These are phyloP conservation scores for Chrysoporthe cubensis DNA, from an alignment of 2,329 filamentous ascomycete genomes.

Conservation along the genomic window DNA sequence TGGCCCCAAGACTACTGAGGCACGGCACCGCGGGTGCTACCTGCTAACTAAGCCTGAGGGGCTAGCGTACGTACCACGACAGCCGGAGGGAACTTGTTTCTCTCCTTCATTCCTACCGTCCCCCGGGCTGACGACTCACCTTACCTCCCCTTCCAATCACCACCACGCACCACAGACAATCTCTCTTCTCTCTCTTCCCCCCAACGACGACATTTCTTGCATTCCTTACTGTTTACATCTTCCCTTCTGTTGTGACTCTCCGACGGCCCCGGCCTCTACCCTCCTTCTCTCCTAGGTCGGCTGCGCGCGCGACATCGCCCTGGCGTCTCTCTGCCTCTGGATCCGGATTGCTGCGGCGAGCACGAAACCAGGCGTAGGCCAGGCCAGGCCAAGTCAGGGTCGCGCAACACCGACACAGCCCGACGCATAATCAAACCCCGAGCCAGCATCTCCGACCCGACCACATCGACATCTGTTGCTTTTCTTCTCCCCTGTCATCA, in stretches of 20 bases:
- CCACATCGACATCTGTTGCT: not conserved
- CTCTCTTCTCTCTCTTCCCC: slow-evolving; percentile 7
- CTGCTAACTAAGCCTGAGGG: not conserved
- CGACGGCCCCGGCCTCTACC: not conserved
- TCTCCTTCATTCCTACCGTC: slow-evolving; percentile 11
- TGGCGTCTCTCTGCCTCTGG: not conserved
- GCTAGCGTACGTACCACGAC: not conserved
- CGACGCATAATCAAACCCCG: not conserved
- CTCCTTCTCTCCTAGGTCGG: not conserved
- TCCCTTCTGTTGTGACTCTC: not conserved
- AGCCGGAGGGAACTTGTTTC: not conserved
- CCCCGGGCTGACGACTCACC: slow-evolving; percentile 5
- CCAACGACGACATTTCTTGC: slow-evolving; percentile 16
- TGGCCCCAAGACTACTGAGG: not conserved
- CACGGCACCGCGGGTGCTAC: too few species aligned
- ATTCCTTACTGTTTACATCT: slow-evolving; percentile 12
- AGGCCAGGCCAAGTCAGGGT: too few species aligned
- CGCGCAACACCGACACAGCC: too few species aligned
- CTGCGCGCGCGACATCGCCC: not conserved
- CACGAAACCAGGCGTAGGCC: not conserved
- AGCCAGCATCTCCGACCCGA: not conserved
- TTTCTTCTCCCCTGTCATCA: not conserved
- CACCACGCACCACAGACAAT: not conserved
- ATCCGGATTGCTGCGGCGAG: not conserved
- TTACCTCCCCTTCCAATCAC: slow-evolving; percentile 3